Conservation (phyloP, 2,329 filamentous ascomycete genomes). For the Cytospora mali region DNA sequence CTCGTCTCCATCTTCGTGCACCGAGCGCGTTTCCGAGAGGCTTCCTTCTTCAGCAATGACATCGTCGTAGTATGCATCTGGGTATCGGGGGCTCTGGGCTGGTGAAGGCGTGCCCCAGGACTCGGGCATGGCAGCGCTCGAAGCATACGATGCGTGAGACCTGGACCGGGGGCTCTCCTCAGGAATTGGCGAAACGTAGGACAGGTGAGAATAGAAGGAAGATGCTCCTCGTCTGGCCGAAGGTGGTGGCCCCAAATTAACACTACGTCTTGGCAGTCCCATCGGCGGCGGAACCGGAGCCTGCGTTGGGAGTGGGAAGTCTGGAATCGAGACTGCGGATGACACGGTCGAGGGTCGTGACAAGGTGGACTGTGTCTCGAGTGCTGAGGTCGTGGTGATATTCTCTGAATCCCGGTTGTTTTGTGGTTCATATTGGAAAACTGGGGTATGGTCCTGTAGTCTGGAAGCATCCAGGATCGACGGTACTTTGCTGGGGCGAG, state of each 20-base stretch:
- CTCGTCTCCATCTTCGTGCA: constrained; percentile 53
- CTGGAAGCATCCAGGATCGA: constrained; percentile 60
- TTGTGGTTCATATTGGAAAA: constrained; percentile 52
- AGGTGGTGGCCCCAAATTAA: constrained; percentile 62
- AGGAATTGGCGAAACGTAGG: constrained; percentile 74
- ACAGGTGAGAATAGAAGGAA: constrained; percentile 66
- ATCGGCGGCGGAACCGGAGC: constrained; percentile 30
- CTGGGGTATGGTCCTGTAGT: constrained; percentile 58
- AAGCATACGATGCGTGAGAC: constrained; percentile 68
- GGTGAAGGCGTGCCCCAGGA: constrained; percentile 61
- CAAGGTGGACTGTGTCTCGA: constrained; percentile 51
- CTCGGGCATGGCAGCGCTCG: constrained; percentile 72
- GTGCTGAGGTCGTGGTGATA: constrained; percentile 39
- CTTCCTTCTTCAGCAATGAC: constrained; percentile 48
- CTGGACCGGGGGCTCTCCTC: constrained; percentile 65
- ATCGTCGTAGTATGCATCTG: constrained; percentile 56
- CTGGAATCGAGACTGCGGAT: constrained; percentile 60
- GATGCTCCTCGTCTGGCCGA: constrained; percentile 62
- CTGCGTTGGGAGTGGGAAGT: constrained; percentile 54
- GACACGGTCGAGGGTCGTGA: constrained; percentile 58
- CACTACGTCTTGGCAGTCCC: constrained; percentile 48
- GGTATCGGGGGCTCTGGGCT: constrained; percentile 47
- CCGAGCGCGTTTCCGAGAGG: constrained; percentile 16
- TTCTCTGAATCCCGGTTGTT: constrained; percentile 41
- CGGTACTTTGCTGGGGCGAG: constrained; percentile 61